Percentiles rank a stretch among this genome's conserved stretches.
Conservation (phyloP, 2,329 filamentous ascomycete genomes). For the Seiridium cupressi region DNA sequence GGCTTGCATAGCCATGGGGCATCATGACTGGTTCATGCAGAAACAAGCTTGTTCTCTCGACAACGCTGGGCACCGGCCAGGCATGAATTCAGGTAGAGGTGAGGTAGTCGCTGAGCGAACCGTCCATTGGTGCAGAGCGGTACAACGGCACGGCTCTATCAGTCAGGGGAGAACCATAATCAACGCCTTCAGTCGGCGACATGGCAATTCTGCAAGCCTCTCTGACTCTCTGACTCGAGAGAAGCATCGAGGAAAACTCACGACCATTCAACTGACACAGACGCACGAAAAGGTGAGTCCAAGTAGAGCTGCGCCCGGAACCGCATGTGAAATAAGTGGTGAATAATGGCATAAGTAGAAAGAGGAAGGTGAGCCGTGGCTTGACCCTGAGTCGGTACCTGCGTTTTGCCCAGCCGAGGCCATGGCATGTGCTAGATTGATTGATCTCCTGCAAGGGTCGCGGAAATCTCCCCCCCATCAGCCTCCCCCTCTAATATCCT, state of each 20-base stretch:
- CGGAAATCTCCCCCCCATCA: not conserved
- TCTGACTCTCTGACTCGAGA: too few species aligned
- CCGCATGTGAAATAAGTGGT: not conserved
- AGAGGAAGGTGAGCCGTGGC: not conserved
- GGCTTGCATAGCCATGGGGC: not conserved
- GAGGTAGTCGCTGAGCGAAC: not conserved
- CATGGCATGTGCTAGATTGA: not conserved
- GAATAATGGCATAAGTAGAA: not conserved
- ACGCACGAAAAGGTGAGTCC: not conserved
- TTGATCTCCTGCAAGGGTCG: constrained; percentile 5
- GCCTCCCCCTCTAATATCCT: constrained; percentile 6
- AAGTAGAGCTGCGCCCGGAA: not conserved
- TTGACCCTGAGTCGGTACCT: not conserved
- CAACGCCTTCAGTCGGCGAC: too few species aligned
- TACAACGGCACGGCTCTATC: too few species aligned
- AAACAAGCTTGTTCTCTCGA: constrained; percentile 7
- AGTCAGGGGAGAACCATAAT: too few species aligned
- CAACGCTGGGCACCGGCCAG: not conserved
- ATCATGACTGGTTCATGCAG: constrained; percentile 1
- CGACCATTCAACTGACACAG: not conserved
- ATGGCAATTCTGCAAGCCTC: too few species aligned
- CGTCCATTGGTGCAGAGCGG: not conserved
- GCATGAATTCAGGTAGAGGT: not conserved
- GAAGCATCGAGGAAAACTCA: too few species aligned
- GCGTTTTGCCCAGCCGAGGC: not conserved